Percentiles rank a stretch among this genome's conserved stretches.
Conservation (phyloP, 345 rosid genomes). For the Litchi chinensis region DNA sequence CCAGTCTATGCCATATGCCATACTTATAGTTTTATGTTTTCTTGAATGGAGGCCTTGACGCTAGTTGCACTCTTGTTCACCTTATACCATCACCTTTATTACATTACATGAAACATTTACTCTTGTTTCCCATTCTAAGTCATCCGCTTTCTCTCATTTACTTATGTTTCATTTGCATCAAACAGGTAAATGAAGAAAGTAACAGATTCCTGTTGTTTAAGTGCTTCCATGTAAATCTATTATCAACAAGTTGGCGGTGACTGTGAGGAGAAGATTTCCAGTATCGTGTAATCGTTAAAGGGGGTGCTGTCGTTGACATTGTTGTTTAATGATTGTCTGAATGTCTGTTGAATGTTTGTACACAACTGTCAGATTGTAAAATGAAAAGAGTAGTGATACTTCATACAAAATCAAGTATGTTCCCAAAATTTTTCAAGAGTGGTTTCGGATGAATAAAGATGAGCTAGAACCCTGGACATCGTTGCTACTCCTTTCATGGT, state of each 20-base stretch:
- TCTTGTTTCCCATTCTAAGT: background rate
- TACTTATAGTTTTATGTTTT: background rate
- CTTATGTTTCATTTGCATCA: background rate
- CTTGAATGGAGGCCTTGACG: background rate
- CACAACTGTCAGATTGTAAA: background rate
- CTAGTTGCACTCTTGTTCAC: background rate
- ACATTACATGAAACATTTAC: background rate
- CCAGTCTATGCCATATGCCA: background rate
- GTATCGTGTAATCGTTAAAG: background rate
- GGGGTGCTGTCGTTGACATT: background rate
- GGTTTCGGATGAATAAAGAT: too few relatives aligned
- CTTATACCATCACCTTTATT: background rate
- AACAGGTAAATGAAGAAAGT: constrained; percentile 37
- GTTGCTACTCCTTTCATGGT: background rate
- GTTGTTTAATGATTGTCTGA: background rate
- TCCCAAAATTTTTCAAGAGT: background rate
- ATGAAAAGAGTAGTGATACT: background rate
- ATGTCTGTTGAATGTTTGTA: constrained; percentile 4
- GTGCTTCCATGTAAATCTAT: background rate
- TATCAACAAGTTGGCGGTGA: background rate
- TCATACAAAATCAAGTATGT: background rate
- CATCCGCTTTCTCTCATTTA: background rate
- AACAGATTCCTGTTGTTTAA: constrained; percentile 18
- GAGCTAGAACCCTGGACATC: background rate
- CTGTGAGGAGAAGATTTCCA: background rate